phyloP scores from a whole-genome alignment of 2,329 filamentous ascomycete genomes.

The Geoglossum cookeanum region DNA sequence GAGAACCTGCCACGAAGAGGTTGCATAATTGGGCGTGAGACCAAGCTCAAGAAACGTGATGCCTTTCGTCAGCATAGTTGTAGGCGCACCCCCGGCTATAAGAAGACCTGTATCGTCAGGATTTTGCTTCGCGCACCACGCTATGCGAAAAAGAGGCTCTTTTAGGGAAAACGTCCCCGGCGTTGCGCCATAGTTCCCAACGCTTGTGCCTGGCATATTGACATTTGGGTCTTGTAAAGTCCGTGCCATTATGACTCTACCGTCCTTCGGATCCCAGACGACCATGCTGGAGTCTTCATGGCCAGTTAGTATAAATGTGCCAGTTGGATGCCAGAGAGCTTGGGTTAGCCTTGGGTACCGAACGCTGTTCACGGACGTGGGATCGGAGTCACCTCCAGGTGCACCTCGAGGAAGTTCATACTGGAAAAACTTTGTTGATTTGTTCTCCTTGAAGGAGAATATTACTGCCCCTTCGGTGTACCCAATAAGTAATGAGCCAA shows the following conservation, averaged over 20 bases:
- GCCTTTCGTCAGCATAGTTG: constrained; percentile 49
- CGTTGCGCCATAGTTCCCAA: constrained; percentile 22
- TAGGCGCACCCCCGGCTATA: constrained; percentile 60
- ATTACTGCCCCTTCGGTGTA: constrained; percentile 75
- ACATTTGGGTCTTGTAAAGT: constrained; percentile 58
- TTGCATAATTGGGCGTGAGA: constrained; percentile 73
- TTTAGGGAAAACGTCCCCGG: constrained; percentile 38
- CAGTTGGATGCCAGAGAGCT: constrained; percentile 86
- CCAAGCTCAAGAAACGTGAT: constrained; percentile 83
- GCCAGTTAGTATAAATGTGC: constrained; percentile 69
- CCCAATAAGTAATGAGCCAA: constrained; percentile 79
- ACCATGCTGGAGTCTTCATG: constrained; percentile 85
- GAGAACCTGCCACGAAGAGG: constrained; percentile 73
- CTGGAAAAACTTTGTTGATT: constrained; percentile 57
- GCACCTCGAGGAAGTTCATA: constrained; percentile 69
- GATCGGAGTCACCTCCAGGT: constrained; percentile 55
- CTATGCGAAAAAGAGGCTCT: constrained; percentile 58
- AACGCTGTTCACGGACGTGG: constrained; percentile 37
- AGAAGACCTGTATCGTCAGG: constrained; percentile 83
- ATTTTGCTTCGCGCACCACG: constrained; percentile 89
- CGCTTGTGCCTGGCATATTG: constrained; percentile 39
- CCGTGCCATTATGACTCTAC: constrained; percentile 62
- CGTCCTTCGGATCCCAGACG: constrained; percentile 87
- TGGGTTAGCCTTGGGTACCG: constrained; percentile 62
- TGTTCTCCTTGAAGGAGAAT: constrained; percentile 88